phyloP scores from a whole-genome alignment of 2,329 filamentous ascomycete genomes.

The Colletotrichum cuscutae region DNA sequence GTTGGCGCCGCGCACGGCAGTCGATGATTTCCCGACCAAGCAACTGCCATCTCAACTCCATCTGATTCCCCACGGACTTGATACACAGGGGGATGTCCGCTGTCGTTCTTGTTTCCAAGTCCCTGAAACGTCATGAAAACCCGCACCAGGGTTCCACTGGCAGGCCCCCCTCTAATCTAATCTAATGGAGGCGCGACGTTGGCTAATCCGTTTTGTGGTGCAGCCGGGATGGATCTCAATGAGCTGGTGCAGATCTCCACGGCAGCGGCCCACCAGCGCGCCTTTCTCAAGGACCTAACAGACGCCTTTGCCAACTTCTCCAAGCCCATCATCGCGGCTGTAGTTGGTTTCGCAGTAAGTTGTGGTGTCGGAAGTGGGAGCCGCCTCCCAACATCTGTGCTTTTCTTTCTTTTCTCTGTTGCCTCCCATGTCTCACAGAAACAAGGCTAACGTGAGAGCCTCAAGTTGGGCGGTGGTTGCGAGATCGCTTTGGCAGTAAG shows the following conservation, averaged over 20 bases:
- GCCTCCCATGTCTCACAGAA: not conserved
- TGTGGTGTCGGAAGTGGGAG: constrained; percentile 14
- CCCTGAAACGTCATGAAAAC: constrained; percentile 20
- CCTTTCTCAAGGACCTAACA: constrained; percentile 52
- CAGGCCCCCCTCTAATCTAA: constrained; percentile 12
- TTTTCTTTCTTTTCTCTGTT: not conserved
- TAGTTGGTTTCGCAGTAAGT: constrained; percentile 61
- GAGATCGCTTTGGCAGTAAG: constrained; percentile 58
- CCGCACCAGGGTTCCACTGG: not conserved
- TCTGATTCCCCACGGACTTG: constrained; percentile 31
- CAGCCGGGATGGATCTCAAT: constrained; percentile 38
- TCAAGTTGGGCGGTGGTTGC: constrained; percentile 59
- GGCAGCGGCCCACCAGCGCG: constrained; percentile 38
- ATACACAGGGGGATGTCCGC: constrained; percentile 7
- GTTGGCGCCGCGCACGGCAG: constrained; percentile 3
- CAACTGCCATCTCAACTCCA: constrained; percentile 26
- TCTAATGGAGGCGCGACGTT: constrained; percentile 2
- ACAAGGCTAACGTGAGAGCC: constrained; percentile 7
- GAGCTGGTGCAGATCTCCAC: constrained; percentile 38
- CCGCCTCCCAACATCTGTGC: not conserved
- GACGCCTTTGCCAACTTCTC: constrained; percentile 47
- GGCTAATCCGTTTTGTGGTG: constrained; percentile 26
- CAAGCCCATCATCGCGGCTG: constrained; percentile 61
- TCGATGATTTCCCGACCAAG: not conserved
- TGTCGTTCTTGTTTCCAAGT: constrained; percentile 18